These are phyloP conservation scores for Pseudocercospora macadamiae DNA, from an alignment of 2,329 filamentous ascomycete species.

Conservation along the genomic window DNA sequence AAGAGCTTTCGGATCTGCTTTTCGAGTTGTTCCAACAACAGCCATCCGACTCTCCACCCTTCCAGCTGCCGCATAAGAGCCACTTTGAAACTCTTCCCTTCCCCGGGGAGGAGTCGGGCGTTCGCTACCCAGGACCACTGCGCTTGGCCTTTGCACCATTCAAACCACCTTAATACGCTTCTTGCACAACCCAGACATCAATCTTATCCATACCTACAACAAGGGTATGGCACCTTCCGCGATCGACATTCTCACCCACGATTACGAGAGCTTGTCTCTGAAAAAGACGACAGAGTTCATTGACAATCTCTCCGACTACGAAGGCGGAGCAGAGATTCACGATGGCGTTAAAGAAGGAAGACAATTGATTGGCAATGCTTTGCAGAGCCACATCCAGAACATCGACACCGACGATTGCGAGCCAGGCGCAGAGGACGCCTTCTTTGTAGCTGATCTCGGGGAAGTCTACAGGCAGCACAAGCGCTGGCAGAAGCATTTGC, in stretches of 20 bases:
- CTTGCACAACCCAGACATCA: constrained; percentile 31
- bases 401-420: constrained; percentile 88
- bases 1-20: constrained; percentile 47
- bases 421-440: constrained; percentile 92
- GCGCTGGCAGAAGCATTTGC: constrained; percentile 94
- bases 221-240: constrained; percentile 75
- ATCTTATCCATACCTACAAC: constrained; percentile 21
- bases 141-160: constrained; percentile 88
- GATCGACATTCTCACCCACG: constrained; percentile 52
- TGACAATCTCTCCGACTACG: constrained; percentile 29
- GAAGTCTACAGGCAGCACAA: constrained; percentile 98
- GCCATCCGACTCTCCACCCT: constrained; percentile 50
- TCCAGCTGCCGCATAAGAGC: constrained; percentile 99
- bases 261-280: constrained; percentile 43
- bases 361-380: constrained; percentile 80
- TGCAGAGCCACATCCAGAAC: constrained; percentile 80
- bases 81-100: constrained; percentile 96
- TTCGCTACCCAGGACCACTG: constrained; percentile 71
- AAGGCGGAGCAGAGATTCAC: constrained; percentile 41
- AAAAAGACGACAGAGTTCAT: constrained; percentile 32
- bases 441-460: constrained; percentile 97
- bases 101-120: constrained; percentile 98
- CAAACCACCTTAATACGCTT: constrained; percentile 84
- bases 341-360: constrained; percentile 63
- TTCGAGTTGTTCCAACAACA: constrained; percentile 46